Evolutionary conservation across 805 yeast species (phyloP).

Genomic region (Ogataea allantospora): DNA sequence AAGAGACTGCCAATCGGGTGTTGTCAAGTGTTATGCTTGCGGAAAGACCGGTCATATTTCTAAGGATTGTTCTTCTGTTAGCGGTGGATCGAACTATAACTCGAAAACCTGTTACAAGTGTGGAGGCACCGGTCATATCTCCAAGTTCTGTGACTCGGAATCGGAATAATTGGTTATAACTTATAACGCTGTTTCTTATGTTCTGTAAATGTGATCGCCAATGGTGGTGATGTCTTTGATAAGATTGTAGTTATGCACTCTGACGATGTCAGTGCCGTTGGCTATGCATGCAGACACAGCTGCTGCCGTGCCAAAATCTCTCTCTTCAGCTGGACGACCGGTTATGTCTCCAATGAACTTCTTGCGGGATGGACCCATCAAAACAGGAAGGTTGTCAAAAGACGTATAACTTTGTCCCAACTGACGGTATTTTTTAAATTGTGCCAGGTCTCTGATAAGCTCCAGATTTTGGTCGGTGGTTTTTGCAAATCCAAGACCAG

Average conservation of each 20-base stretch:
- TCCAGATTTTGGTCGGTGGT: slow-evolving; percentile 64
- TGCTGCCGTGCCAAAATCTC: slow-evolving; percentile 77
- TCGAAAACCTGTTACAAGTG: slow-evolving; percentile 70
- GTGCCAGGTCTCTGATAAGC: slow-evolving; percentile 50
- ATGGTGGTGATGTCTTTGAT: slow-evolving; percentile 51
- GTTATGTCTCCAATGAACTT: slow-evolving; percentile 77
- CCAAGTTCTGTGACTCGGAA: slow-evolving; percentile 60
- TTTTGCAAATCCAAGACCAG: slow-evolving; percentile 98
- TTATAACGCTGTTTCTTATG: slow-evolving; percentile 6
- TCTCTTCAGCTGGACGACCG: slow-evolving; percentile 54
- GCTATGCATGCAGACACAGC: slow-evolving; percentile 69
- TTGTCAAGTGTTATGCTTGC: slow-evolving; percentile 84
- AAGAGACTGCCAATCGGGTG: slow-evolving; percentile 74
- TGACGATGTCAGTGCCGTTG: slow-evolving; percentile 66
- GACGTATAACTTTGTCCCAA: slow-evolving; percentile 34
- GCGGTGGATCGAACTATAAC: slow-evolving; percentile 45
- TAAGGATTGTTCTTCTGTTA: slow-evolving; percentile 67
- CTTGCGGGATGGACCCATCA: slow-evolving; percentile 89
- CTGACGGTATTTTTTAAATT: slow-evolving; percentile 45
- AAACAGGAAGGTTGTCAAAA: slow-evolving; percentile 58
- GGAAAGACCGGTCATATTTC: slow-evolving; percentile 89
- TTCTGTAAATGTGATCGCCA: slow-evolving; percentile 72
- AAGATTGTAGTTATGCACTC: slow-evolving; percentile 82
- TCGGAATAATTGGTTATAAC: slow-evolving; percentile 10
- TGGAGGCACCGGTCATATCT: slow-evolving; percentile 82